Evolutionary conservation across 331 rosid species (phyloP).

Genomic region (Stylosanthes scabra): DNA sequence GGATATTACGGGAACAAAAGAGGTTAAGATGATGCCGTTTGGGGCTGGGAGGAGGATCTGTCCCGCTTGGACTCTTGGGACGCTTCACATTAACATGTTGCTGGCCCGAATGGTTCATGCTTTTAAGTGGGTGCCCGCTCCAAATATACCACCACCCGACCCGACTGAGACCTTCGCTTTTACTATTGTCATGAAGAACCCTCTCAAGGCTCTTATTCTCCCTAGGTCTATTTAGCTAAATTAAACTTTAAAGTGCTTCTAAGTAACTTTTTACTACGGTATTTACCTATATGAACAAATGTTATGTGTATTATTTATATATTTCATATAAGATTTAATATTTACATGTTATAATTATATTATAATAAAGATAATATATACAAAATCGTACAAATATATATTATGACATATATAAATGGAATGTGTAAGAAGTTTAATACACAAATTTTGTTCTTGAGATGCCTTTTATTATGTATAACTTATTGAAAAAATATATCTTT

Average conservation of each 20-base stretch:
- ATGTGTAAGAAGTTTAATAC: no score
- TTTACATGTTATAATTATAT: no score
- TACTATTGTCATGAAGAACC: slow-evolving; percentile 90
- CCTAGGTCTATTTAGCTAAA: slow-evolving; percentile 50
- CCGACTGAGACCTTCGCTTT: slow-evolving; percentile 89
- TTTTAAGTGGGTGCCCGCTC: slow-evolving; percentile 82
- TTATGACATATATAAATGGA: no score
- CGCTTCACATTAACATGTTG: slow-evolving; percentile 72
- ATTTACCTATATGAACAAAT: background rate
- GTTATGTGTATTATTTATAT: no score
- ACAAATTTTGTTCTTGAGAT: no score
- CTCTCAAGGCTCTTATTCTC: slow-evolving; percentile 76
- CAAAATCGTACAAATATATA: no score
- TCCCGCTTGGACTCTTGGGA: slow-evolving; percentile 91
- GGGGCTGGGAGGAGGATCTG: slow-evolving; percentile 94
- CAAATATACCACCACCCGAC: slow-evolving; percentile 79
- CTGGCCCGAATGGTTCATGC: slow-evolving; percentile 90
- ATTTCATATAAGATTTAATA: no score
- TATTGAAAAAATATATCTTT: no score
- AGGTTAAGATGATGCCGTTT: slow-evolving; percentile 88
- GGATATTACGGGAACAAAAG: slow-evolving; percentile 83
- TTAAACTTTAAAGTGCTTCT: background rate
- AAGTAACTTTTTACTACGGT: no score
- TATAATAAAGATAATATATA: no score
- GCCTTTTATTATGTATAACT: no score